A percentile compares a stretch with the other conserved stretches of the same genome.
phyloP scores from a whole-genome alignment of 1,284 basidiomycete species.

The Prillingera fragicola region DNA sequence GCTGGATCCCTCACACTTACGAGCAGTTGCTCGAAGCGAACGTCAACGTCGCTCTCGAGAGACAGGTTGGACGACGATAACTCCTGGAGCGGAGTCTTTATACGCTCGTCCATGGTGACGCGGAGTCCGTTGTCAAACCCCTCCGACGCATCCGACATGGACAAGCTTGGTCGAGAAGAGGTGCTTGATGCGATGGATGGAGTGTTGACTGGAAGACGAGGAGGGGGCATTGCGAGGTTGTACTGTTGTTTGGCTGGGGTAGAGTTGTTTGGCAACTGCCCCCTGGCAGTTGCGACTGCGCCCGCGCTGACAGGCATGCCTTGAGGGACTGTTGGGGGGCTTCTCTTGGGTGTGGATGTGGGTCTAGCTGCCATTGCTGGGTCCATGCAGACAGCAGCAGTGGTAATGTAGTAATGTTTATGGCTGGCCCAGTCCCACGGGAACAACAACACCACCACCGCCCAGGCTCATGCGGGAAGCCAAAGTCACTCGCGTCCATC shows the following conservation, averaged over 20 bases:
- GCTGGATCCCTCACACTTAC: constrained; percentile 16
- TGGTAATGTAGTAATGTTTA: constrained; percentile 1
- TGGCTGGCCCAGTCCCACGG: constrained; percentile 8
- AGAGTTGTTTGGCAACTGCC: not conserved
- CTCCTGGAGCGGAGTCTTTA: constrained; percentile 18
- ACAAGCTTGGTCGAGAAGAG: constrained; percentile 9
- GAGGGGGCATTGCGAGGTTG: constrained; percentile 1
- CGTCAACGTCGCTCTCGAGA: constrained; percentile 26
- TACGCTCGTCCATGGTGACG: constrained; percentile 7
- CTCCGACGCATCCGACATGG: constrained; percentile 6
- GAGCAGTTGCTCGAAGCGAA: constrained; percentile 37
- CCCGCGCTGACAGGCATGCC: constrained; percentile 5
- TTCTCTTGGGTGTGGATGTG: not conserved
- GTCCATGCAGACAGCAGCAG: constrained; percentile 5
- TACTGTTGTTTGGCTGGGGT: not conserved
- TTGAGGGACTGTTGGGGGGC: constrained; percentile 1
- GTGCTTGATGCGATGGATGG: constrained; percentile 10
- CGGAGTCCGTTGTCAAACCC: no score
- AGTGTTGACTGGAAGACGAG: not conserved
- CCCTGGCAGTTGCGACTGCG: not conserved
- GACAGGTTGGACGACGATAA: constrained; percentile 1
- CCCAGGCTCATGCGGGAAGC: not conserved
- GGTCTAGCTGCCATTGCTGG: constrained; percentile 4
- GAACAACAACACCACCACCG: not conserved
- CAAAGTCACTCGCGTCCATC: constrained; percentile 1